Conservation (phyloP, 2,329 filamentous ascomycete species). For the Colletotrichum higginsianum region DNA sequence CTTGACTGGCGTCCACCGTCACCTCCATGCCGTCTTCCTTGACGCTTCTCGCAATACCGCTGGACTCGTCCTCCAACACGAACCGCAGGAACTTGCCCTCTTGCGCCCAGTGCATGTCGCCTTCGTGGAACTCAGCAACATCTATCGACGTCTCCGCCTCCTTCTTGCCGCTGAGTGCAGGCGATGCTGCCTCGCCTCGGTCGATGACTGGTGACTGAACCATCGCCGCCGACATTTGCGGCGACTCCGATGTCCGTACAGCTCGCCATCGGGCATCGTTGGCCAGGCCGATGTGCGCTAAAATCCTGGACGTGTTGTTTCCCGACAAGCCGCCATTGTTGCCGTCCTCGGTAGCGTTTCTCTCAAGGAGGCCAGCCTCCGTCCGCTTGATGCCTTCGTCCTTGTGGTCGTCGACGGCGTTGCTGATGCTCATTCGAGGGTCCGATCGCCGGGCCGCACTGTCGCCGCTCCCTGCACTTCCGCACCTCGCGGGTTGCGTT, state of each 20-base stretch:
- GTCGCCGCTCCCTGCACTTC: constrained; percentile 18
- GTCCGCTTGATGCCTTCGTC: neutral
- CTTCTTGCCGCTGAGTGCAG: constrained; percentile 9
- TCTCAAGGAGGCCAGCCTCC: neutral
- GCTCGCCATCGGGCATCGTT: constrained; percentile 38
- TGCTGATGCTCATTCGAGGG: constrained; percentile 38
- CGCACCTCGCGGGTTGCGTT: neutral
- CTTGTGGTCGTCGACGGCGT: constrained; percentile 20
- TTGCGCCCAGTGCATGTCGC: constrained; percentile 27
- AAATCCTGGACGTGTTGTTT: constrained; percentile 27
- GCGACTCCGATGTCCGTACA: constrained; percentile 37
- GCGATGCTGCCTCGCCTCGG: constrained; percentile 30
- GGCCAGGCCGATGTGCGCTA: constrained; percentile 9
- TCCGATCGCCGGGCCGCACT: constrained; percentile 25
- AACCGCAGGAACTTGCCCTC: constrained; percentile 25
- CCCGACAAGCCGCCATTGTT: constrained; percentile 21
- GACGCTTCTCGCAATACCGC: constrained; percentile 17
- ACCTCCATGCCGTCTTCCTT: constrained; percentile 30
- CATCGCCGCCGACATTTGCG: constrained; percentile 7
- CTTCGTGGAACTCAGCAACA: constrained; percentile 33
- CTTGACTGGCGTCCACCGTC: constrained; percentile 20
- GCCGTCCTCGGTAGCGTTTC: neutral
- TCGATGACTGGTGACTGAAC: constrained; percentile 12
- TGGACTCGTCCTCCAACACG: constrained; percentile 24
- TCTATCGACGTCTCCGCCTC: constrained; percentile 20